These are phyloP conservation scores for Cladophialophora yegresii DNA, from an alignment of 2,329 filamentous ascomycete genomes.

Conservation along the genomic window DNA sequence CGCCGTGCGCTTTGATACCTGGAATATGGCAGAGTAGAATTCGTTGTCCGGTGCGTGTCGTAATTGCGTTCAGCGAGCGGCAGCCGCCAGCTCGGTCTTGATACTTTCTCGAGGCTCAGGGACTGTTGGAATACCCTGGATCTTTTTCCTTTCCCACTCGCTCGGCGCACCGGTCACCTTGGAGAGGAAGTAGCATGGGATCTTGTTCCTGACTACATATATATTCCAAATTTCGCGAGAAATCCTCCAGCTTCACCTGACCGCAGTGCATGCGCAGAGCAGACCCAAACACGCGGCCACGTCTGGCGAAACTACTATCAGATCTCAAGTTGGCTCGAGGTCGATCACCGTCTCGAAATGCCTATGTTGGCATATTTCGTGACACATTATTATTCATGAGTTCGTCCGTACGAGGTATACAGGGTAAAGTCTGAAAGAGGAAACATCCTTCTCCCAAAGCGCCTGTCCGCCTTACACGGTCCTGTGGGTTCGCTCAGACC, in stretches of 20 bases:
- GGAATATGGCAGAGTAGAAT: conserved; percentile 36
- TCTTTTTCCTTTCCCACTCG: neutral
- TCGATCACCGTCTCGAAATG: neutral
- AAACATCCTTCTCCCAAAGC: neutral
- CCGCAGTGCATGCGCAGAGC: neutral
- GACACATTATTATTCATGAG: neutral
- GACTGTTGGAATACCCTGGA: neutral
- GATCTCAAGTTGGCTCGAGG: neutral
- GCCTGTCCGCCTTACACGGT: neutral
- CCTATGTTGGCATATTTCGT: neutral
- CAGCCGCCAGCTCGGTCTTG: neutral
- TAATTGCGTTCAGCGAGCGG: conserved; percentile 6
- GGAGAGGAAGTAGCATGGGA: neutral
- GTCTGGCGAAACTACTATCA: neutral
- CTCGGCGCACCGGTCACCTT: neutral
- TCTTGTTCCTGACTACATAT: neutral
- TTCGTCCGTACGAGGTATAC: neutral
- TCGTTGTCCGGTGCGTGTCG: neutral
- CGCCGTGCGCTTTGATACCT: conserved; percentile 46
- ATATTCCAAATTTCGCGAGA: neutral
- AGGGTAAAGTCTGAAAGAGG: neutral
- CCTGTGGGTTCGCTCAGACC: neutral
- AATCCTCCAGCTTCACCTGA: neutral
- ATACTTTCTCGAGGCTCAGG: neutral
- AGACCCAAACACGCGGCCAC: no score